A percentile compares a stretch with the other conserved stretches of the same genome.
Conservation (phyloP, 2,329 filamentous ascomycete species). For the Claviceps arundinis region DNA sequence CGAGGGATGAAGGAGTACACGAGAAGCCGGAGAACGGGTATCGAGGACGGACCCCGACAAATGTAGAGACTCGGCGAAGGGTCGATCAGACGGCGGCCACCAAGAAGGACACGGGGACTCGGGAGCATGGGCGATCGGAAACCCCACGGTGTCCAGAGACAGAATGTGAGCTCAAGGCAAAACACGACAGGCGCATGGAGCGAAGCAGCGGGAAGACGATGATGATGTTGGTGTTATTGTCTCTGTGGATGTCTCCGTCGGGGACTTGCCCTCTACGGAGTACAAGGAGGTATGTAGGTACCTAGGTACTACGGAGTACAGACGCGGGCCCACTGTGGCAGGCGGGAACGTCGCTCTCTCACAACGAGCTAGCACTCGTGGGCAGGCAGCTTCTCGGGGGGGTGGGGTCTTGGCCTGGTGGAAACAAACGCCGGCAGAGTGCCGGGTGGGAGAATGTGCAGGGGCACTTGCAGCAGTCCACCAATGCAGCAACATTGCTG, state of each 20-base stretch:
- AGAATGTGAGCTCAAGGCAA: background rate
- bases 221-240: background rate
- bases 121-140: background rate
- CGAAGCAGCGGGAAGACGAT: background rate
- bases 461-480: background rate
- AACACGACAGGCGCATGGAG: background rate
- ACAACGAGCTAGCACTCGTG: background rate
- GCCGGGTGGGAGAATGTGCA: slow-evolving; percentile 2
- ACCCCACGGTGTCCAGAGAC: background rate
- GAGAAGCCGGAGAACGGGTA: background rate
- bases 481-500: too few species aligned
- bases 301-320: too few species aligned
- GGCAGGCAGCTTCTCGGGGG: background rate
- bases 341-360: background rate
- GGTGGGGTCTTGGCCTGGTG: background rate
- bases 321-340: background rate
- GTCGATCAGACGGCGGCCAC: background rate
- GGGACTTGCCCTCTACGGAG: too few species aligned
- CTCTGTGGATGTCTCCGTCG: too few species aligned
- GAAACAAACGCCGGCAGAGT: slow-evolving; percentile 5
- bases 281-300: background rate
- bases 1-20: background rate
- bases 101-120: background rate
- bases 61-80: background rate
- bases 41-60: background rate